phyloP scores from a whole-genome alignment of 768 basidiomycete genomes.

The Tephrocybe sp. region DNA sequence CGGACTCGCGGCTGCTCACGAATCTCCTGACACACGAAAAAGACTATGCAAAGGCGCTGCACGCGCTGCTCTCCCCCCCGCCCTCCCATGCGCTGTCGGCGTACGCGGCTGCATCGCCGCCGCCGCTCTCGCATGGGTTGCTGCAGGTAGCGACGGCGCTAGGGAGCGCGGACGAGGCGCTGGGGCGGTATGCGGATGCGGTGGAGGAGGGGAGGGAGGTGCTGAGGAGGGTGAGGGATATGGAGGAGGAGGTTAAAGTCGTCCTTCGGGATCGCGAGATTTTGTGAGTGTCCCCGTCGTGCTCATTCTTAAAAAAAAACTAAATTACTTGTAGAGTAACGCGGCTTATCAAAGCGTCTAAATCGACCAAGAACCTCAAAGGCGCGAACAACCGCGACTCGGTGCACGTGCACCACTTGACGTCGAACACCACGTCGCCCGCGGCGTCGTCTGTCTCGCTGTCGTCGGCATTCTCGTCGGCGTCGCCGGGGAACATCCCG shows the following conservation, averaged over 20 bases:
- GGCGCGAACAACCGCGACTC: slow-evolving; percentile 28
- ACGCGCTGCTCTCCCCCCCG: slow-evolving; percentile 55
- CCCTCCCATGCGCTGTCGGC: slow-evolving; percentile 67
- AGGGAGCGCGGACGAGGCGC: slow-evolving; percentile 66
- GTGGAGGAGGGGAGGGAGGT: slow-evolving; percentile 68
- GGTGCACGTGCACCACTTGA: slow-evolving; percentile 26
- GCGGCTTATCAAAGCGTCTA: slow-evolving; percentile 77
- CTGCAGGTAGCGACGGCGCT: slow-evolving; percentile 57
- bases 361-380: slow-evolving; percentile 44
- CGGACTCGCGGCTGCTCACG: slow-evolving; percentile 66
- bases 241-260: slow-evolving; percentile 74
- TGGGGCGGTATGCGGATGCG: slow-evolving; percentile 56
- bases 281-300: slow-evolving; percentile 48
- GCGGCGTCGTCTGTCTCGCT: slow-evolving; percentile 48
- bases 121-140: slow-evolving; percentile 53
- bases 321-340: slow-evolving; percentile 52
- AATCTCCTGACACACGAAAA: slow-evolving; percentile 72
- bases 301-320: not conserved
- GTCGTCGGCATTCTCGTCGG: slow-evolving; percentile 28
- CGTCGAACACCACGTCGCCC: slow-evolving; percentile 21
- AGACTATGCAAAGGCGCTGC: slow-evolving; percentile 64
- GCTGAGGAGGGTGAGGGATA: slow-evolving; percentile 55
- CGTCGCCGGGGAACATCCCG: slow-evolving; percentile 9
- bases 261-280: slow-evolving; percentile 79
- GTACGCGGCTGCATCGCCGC: slow-evolving; percentile 68